Conservation (phyloP, 1,139 yeast genomes). For the Debaryomyces nepalensis region DNA sequence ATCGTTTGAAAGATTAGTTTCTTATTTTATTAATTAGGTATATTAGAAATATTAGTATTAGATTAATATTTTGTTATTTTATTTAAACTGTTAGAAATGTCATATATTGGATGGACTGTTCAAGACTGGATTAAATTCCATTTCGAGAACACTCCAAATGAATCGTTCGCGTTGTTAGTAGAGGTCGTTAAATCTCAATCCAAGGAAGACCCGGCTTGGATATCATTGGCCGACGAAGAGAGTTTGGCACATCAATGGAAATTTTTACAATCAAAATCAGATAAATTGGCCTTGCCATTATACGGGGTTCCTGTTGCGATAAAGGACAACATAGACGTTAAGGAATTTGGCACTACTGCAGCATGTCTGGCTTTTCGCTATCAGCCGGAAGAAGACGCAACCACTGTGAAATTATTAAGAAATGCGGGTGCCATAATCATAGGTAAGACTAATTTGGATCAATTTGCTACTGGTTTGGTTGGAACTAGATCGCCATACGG, state of each 20-base stretch:
- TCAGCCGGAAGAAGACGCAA: slow-evolving; percentile 70
- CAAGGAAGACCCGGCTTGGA: slow-evolving; percentile 83
- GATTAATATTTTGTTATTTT: not conserved
- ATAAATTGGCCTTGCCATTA: slow-evolving; percentile 58
- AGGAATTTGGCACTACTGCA: slow-evolving; percentile 84
- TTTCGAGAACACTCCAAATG: slow-evolving; percentile 60
- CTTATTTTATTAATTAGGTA: not conserved
- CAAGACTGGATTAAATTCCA: slow-evolving; percentile 75
- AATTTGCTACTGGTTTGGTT: slow-evolving; percentile 95
- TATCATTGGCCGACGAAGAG: slow-evolving; percentile 66
- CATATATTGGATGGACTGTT: slow-evolving; percentile 44
- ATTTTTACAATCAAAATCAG: slow-evolving; percentile 63
- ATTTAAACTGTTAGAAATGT: slow-evolving; percentile 11
- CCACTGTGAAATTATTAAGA: slow-evolving; percentile 70
- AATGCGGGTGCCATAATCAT: slow-evolving; percentile 87
- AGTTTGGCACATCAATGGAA: slow-evolving; percentile 78
- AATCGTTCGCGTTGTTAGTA: slow-evolving; percentile 57
- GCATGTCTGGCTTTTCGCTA: slow-evolving; percentile 88
- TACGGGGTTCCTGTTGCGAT: slow-evolving; percentile 95
- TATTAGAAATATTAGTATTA: not conserved
- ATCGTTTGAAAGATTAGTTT: not conserved
- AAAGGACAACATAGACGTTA: slow-evolving; percentile 91
- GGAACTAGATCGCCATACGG: slow-evolving; percentile 97
- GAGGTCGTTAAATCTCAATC: slow-evolving; percentile 53
- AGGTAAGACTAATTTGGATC: slow-evolving; percentile 94